Conservation (phyloP, 1,284 basidiomycete genomes). For the Chondrostereum purpureum region DNA sequence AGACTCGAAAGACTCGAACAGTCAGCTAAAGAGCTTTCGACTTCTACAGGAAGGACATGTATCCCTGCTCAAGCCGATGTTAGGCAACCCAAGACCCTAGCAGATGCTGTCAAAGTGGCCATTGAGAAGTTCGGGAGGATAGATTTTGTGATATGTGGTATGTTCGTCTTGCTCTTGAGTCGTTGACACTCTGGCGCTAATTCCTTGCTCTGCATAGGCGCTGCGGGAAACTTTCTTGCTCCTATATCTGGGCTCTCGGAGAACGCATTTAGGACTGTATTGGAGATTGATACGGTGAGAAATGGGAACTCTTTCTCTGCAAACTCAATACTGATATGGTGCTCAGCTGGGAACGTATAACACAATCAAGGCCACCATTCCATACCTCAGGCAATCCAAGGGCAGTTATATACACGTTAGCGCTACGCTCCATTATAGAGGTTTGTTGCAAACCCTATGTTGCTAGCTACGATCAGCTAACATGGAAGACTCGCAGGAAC, state of each 20-base stretch:
- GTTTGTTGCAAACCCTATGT: conserved; percentile 27
- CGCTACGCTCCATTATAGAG: conserved; percentile 85
- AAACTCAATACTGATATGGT: conserved; percentile 6
- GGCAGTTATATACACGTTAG: conserved; percentile 91
- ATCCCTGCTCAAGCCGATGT: conserved; percentile 81
- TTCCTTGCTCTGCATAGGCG: conserved; percentile 47
- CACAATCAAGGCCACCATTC: conserved; percentile 87
- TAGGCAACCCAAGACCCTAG: conserved; percentile 66
- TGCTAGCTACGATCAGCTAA: background rate
- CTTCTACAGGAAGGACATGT: conserved; percentile 66
- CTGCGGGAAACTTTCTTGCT: conserved; percentile 85
- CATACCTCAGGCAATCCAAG: conserved; percentile 60
- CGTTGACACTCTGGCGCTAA: background rate
- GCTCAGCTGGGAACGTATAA: conserved; percentile 84
- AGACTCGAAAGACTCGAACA: conserved; percentile 74
- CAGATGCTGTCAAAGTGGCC: conserved; percentile 71
- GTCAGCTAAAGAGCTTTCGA: conserved; percentile 68
- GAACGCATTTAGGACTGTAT: conserved; percentile 88
- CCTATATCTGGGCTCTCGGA: conserved; percentile 78
- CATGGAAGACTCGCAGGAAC: conserved; percentile 25
- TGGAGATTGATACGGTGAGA: conserved; percentile 85
- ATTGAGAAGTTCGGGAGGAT: conserved; percentile 80
- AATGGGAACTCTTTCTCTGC: conserved; percentile 3
- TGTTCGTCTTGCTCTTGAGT: conserved; percentile 18
- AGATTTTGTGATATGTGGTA: conserved; percentile 93